These are phyloP conservation scores for Colletotrichum destructivum DNA, from an alignment of 2,329 filamentous ascomycete species.

Conservation along the genomic window DNA sequence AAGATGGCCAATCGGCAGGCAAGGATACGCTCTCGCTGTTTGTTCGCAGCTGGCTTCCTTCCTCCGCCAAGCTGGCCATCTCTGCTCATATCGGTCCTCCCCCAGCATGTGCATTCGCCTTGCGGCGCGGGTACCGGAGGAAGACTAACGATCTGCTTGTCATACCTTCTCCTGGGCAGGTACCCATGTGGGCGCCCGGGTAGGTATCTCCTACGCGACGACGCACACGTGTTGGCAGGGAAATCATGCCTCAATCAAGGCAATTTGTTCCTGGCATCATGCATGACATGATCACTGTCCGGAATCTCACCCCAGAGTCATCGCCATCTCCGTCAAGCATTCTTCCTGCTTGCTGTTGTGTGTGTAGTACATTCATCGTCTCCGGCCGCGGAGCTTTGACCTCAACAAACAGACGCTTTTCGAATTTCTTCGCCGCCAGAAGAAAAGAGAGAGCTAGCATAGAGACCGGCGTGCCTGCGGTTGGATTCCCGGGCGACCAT, in stretches of 20 bases:
- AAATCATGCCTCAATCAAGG: not conserved
- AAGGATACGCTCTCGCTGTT: constrained; percentile 8
- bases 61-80: too few species aligned
- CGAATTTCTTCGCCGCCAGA: constrained; percentile 11
- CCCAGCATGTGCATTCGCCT: not conserved
- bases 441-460: not conserved
- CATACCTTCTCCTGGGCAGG: not conserved
- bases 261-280: not conserved
- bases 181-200: not conserved
- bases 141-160: not conserved
- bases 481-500: constrained; percentile 25
- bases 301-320: not conserved
- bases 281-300: not conserved
- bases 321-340: not conserved
- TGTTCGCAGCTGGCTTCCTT: not conserved
- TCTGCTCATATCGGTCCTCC: not conserved
- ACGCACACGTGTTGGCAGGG: constrained; percentile 12
- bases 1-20: constrained; percentile 29
- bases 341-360: not conserved
- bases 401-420: constrained; percentile 26
- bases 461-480: constrained; percentile 1
- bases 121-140: not conserved
- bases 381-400: not conserved
- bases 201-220: not conserved
- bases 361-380: not conserved